Percentiles rank a stretch among this genome's conserved stretches.
phyloP scores from a whole-genome alignment of 2,329 filamentous ascomycete species.

The Ophiocordyceps camponoti-saundersi region DNA sequence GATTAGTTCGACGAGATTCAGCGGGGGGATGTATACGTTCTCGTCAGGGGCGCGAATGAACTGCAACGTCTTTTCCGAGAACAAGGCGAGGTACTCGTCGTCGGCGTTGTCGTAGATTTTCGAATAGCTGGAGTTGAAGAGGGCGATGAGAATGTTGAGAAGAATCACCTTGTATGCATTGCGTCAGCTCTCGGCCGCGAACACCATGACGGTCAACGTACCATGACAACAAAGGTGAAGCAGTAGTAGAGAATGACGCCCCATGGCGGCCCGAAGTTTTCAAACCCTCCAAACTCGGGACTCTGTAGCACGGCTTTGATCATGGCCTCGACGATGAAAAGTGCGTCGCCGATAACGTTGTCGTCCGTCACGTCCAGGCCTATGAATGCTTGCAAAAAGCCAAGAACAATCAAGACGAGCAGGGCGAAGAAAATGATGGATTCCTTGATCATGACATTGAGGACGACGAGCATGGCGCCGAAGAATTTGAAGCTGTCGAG shows the following conservation, averaged over 20 bases:
- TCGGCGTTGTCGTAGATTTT: constrained; percentile 87
- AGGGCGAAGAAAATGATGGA: constrained; percentile 94
- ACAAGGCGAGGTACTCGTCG: constrained; percentile 89
- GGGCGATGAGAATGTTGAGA: constrained; percentile 88
- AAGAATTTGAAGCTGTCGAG: constrained; percentile 92
- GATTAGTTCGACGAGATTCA: constrained; percentile 85
- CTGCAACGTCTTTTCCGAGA: constrained; percentile 87
- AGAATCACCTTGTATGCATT: constrained; percentile 38
- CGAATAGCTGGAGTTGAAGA: constrained; percentile 93
- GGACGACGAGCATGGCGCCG: constrained; percentile 90
- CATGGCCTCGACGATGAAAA: constrained; percentile 68
- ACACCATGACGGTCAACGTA: constrained; percentile 17
- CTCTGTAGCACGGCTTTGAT: constrained; percentile 81
- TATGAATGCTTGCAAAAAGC: constrained; percentile 86
- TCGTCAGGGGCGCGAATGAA: constrained; percentile 94
- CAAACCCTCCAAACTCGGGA: constrained; percentile 78
- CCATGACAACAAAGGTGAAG: constrained; percentile 96
- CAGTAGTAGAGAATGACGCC: constrained; percentile 92
- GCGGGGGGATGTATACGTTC: constrained; percentile 92
- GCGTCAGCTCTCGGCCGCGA: background rate
- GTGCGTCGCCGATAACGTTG: constrained; percentile 47
- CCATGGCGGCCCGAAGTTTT: constrained; percentile 81
- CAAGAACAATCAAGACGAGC: constrained; percentile 64
- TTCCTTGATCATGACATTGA: constrained; percentile 91
- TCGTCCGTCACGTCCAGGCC: constrained; percentile 75